Evolutionary conservation across 129 eudicot species (phyloP).

Genomic region (Daucus carota): DNA sequence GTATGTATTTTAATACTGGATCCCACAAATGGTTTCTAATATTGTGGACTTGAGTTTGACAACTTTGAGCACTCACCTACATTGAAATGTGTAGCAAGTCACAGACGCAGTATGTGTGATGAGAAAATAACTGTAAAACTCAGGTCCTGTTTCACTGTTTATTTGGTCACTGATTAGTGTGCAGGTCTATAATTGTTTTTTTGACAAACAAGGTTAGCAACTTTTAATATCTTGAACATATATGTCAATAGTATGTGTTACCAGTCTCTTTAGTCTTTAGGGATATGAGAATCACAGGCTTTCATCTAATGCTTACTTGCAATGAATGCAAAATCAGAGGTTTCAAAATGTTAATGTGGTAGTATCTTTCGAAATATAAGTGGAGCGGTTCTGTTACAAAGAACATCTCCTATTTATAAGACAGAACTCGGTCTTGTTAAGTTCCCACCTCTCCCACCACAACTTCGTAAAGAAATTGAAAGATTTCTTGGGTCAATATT

Average conservation of each 20-base stretch:
- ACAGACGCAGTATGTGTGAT: not conserved
- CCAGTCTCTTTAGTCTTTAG: not conserved
- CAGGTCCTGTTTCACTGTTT: not conserved
- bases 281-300: not conserved
- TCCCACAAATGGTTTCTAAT: not conserved
- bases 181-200: not conserved
- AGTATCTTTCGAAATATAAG: no score
- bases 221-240: not conserved
- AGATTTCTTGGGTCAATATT: not conserved
- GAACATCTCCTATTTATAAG: no score
- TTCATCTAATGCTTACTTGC: no score
- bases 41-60: not conserved
- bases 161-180: not conserved
- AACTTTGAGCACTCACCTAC: not conserved
- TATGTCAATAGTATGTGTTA: not conserved
- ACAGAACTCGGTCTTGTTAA: no score
- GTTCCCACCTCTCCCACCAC: no score
- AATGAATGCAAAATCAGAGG: no score
- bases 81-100: not conserved
- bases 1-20: slow-evolving; percentile 10
- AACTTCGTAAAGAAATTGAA: no score
- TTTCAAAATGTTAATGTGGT: no score
- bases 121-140: not conserved
- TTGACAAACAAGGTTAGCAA: not conserved
- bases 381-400: no score